These are phyloP conservation scores for Tephrocybe sp. DNA, from an alignment of 768 basidiomycete genomes.

Conservation along the genomic window DNA sequence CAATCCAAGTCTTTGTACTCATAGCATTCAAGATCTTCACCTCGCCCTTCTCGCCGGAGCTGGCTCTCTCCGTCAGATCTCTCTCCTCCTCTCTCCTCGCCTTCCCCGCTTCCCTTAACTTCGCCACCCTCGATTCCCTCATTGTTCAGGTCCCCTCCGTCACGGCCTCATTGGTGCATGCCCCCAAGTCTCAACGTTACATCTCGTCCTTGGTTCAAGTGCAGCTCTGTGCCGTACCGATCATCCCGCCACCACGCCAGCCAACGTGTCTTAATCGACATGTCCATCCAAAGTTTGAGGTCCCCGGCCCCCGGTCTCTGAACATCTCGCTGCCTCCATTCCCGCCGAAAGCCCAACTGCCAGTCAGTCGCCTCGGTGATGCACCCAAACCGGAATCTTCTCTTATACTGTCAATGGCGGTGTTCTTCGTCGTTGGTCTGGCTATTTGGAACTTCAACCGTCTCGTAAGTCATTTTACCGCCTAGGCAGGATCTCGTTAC, in stretches of 20 bases:
- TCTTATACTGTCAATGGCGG: not conserved
- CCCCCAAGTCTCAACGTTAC: conserved; percentile 1
- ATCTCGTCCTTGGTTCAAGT: conserved; percentile 4
- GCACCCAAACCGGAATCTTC: not conserved
- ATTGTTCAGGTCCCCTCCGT: not conserved
- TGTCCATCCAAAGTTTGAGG: conserved; percentile 8
- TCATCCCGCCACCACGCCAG: conserved; percentile 1
- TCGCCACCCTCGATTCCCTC: not conserved
- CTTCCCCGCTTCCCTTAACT: not conserved
- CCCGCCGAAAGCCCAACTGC: not conserved
- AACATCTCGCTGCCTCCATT: conserved; percentile 1
- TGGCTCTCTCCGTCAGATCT: not conserved
- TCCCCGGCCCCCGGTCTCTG: conserved; percentile 5
- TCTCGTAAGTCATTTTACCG: not conserved
- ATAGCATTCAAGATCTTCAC: not conserved
- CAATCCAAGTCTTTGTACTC: not conserved
- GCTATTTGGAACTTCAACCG: not conserved
- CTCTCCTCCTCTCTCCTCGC: not conserved
- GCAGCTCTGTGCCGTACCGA: conserved; percentile 1
- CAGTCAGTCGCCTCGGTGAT: not conserved
- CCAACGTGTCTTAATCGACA: conserved; percentile 8
- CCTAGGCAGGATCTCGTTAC: not conserved
- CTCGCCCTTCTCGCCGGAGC: not conserved
- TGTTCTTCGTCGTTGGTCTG: not conserved
- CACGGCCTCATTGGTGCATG: not conserved